Evolutionary conservation across 371 early-diverging fungal species (phyloP).

Genomic region (Mortierella sp.): DNA sequence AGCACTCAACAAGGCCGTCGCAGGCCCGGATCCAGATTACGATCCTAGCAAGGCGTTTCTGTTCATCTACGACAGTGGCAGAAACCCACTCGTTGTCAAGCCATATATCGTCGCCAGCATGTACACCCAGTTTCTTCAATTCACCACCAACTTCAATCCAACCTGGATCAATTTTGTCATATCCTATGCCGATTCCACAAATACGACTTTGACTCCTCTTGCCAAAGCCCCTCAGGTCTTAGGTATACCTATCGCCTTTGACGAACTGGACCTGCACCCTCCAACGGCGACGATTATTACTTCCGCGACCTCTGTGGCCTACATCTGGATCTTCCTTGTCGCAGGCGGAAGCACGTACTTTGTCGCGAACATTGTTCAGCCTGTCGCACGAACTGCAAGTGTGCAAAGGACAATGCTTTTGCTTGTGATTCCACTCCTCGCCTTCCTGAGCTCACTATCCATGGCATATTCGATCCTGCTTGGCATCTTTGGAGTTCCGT

Average conservation of each 20-base stretch:
- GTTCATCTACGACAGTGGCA: conserved; percentile 41
- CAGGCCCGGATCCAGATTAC: conserved; percentile 25
- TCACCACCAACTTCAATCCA: conserved; percentile 30
- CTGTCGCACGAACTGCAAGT: conserved; percentile 14
- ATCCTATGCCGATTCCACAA: conserved; percentile 12
- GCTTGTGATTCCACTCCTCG: conserved; percentile 25
- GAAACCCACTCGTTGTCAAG: conserved; percentile 32
- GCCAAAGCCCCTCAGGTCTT: conserved; percentile 33
- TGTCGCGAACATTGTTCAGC: conserved; percentile 34
- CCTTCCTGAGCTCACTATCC: conserved; percentile 33
- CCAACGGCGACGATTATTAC: conserved; percentile 35
- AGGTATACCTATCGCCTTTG: conserved; percentile 37
- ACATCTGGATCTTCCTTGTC: conserved; percentile 48
- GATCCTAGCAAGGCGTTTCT: conserved; percentile 39
- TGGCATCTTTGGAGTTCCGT: conserved; percentile 39
- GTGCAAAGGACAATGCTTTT: conserved; percentile 30
- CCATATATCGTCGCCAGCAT: conserved; percentile 35
- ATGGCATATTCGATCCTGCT: conserved; percentile 37
- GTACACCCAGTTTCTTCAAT: conserved; percentile 41
- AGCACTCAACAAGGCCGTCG: conserved; percentile 37
- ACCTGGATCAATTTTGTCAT: conserved; percentile 36
- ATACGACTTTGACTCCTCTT: conserved; percentile 18
- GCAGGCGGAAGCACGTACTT: conserved; percentile 45
- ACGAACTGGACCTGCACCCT: conserved; percentile 40
- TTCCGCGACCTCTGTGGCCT: conserved; percentile 44